Evolutionary conservation across 2,329 filamentous ascomycete genomes (phyloP), one percentile per base, ranked within the genome.

Genomic region (Aspergillus sp.): DNA sequence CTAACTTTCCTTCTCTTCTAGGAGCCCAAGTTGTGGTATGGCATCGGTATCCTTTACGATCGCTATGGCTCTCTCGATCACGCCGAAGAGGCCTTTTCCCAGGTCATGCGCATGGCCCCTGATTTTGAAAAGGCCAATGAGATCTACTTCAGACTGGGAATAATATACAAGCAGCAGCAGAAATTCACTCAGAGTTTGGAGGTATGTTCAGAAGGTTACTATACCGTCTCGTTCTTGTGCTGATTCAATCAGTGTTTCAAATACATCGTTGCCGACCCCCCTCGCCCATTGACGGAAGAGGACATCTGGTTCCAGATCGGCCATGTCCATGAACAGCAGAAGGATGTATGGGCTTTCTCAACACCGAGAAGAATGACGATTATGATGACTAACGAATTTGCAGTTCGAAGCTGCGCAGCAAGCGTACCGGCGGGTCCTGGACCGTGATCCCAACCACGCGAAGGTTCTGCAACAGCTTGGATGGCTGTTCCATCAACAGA

Each of bases 261-360:
- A 78, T 98, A 96, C 75, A 99, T 99, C 68, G 93, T 98, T 64
- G 90, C 86, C 67, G 93, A 96, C 56, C 94, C 95, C 27, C 95
- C 95, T 3, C 88, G 91, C 3, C 95, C 95, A 2, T 78, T 99
- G 69, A 97, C 93, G 0, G 93, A 98, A 75, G 94, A 98, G 76
- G 95, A 99, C 70, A 99, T 99, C 62, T 98, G 94, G 94, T 99
- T 99, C 81, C 95, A 99, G 77, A 98, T 99, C 72, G 95, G 95
- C 25, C 95, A 99, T 76, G 95, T 99, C 53, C 93, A 99, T 71
- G 95, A 99, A 75, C 95, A 98, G 72, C 94, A 98, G 77, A 98
- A 98, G 83, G 95, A 99, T 72, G 93, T 96, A 83, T 80, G 92
- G n/a, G 17, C 8, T 84, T 5, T 30, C 5, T n/a, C 23, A 39